Evolutionary conservation across 176 grass and related monocot species (phyloP).

Genomic region (Carex parvula): DNA sequence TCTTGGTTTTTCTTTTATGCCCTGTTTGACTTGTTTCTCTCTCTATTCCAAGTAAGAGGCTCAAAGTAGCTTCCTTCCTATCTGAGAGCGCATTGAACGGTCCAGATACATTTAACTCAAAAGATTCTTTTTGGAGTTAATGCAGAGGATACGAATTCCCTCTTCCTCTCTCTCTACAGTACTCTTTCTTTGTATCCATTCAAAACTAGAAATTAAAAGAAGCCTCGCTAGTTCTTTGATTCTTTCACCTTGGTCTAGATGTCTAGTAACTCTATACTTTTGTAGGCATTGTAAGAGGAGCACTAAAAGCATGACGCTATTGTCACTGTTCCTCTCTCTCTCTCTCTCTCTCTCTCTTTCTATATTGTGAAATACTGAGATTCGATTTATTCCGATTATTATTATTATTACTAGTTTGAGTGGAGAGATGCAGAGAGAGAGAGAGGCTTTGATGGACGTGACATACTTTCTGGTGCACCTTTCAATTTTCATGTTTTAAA

Average conservation of each 20-base stretch:
- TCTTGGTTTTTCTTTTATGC: neutral
- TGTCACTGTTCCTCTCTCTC: neutral
- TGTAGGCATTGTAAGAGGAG: neutral
- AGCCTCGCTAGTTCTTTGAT: neutral
- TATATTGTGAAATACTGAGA: neutral
- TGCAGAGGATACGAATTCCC: too few relatives aligned
- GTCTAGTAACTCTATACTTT: neutral
- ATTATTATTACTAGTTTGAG: neutral
- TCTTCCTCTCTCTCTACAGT: conserved; percentile 1
- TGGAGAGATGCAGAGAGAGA: neutral
- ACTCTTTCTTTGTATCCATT: conserved; percentile 16
- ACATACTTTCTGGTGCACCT: conserved; percentile 4
- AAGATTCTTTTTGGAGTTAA: too few relatives aligned
- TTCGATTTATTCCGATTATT: neutral
- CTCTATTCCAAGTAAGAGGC: conserved; percentile 17
- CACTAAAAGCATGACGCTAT: conserved; percentile 4
- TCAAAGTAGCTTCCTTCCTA: too few relatives aligned
- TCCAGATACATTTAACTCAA: too few relatives aligned
- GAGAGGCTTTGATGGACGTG: neutral
- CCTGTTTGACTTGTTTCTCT: neutral
- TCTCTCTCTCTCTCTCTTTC: too few relatives aligned
- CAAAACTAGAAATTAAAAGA: conserved; percentile 15
- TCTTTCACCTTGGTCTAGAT: neutral
- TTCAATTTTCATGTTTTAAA: neutral
- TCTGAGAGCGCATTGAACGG: too few relatives aligned